Base-by-base conservation (phyloP, 2,329 filamentous ascomycete species). In the Cryphonectria naterciae region DNA sequence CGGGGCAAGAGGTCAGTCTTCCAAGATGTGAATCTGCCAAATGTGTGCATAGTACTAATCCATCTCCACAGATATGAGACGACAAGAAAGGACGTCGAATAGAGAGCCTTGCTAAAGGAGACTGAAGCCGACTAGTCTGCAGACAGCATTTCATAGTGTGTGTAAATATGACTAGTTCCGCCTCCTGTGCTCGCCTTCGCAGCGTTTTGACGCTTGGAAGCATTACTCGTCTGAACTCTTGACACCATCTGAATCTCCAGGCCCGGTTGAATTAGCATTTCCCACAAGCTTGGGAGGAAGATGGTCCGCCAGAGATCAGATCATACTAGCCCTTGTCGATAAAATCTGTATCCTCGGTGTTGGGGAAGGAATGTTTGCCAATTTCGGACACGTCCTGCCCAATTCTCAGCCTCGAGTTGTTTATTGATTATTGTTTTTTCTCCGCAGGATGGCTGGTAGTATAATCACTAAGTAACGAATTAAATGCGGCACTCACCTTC, bases 1-100 rank as follows among this genome's bases (percentile, higher is more conserved):
- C 89, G 96, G 82, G 96, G 96, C 76, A 99, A 99, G 89, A 92
- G 95, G 89, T 98, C 88, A 76, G 88, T 81, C 65, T 52, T 66
- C 65, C 71, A 68, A 72, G 62, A 7, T 49, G 41, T 10, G 15
- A n/a, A 41, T 37, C 43, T 1, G 1, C 2, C 5, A 10, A 19
- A 17, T 13, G 17, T 32, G 32, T 17, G n/a, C 32, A 49, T 22
- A 22, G 52, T 70, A 71, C 82, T 85, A 77, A 85, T 78, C 5
- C 35, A 62, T 54, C 13, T 49, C 69, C 37, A 39, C 73, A 88
- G 87, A 77, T 89, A 93, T 74, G 91, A 93, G 82, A 86, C 91
- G 41, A 88, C 86, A 6, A 86, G 80, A 65, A 89, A 86, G 78
- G 84, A 87, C 32, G 67, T 60, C n/a, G 72, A 78, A 68, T 74